Evolutionary conservation across 1,284 basidiomycete species (phyloP).

Genomic region (Cutaneotrichosporon cutaneum): DNA sequence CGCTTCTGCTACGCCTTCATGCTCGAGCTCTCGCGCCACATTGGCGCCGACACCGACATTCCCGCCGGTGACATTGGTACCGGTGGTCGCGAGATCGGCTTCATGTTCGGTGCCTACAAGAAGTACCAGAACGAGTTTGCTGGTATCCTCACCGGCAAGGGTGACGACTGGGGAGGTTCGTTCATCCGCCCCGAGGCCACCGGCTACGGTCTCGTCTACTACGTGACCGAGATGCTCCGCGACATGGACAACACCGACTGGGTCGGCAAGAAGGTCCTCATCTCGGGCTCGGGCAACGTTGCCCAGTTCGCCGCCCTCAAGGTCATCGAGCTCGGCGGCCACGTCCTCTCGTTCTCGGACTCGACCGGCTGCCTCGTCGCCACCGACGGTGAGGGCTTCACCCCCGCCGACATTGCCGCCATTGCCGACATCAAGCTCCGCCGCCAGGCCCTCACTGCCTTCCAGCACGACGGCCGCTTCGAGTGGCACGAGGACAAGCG

Average conservation of each 20-base stretch:
- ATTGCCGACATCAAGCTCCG: slow-evolving; percentile 66
- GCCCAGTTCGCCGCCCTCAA: slow-evolving; percentile 77
- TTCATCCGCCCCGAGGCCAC: slow-evolving; percentile 71
- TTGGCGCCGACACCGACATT: slow-evolving; percentile 73
- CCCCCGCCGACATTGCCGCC: slow-evolving; percentile 60
- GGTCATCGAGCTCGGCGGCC: slow-evolving; percentile 73
- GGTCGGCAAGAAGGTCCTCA: slow-evolving; percentile 63
- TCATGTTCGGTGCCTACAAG: slow-evolving; percentile 73
- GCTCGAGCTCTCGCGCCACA: slow-evolving; percentile 69
- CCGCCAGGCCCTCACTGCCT: slow-evolving; percentile 62
- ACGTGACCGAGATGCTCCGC: slow-evolving; percentile 61
- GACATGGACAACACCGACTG: slow-evolving; percentile 56
- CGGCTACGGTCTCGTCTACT: slow-evolving; percentile 75
- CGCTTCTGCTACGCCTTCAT: slow-evolving; percentile 69
- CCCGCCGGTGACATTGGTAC: slow-evolving; percentile 74
- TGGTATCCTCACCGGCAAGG: slow-evolving; percentile 77
- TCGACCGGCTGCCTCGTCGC: slow-evolving; percentile 71
- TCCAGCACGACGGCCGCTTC: slow-evolving; percentile 57
- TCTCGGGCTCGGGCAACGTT: slow-evolving; percentile 73
- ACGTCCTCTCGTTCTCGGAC: slow-evolving; percentile 74
- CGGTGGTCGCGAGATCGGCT: slow-evolving; percentile 69
- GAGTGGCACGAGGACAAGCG: slow-evolving; percentile 68
- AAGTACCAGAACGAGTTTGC: slow-evolving; percentile 71
- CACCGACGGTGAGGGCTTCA: slow-evolving; percentile 59
- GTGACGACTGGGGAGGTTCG: slow-evolving; percentile 69